Evolutionary conservation across 2,329 filamentous ascomycete species (phyloP), one percentile per base, ranked within the genome.

Genomic region (Truncatella angustata): DNA sequence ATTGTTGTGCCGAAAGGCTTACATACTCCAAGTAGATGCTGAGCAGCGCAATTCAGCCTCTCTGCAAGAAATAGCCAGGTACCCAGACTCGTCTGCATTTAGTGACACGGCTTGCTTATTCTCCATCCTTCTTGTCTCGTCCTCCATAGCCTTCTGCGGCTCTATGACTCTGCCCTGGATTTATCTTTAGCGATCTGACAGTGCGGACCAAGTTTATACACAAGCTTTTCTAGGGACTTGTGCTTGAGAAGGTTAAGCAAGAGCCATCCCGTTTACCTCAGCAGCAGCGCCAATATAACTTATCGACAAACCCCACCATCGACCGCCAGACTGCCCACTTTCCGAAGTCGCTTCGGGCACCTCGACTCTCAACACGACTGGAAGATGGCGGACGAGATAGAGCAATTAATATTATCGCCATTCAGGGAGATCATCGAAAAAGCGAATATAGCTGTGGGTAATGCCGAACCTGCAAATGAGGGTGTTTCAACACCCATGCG

Each of bases 341-440:
- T 16, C 32, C 45, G 32, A 37, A 4, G 34, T 36, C 20, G 45
- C 30, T 12, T 35, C 20, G 14, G 24, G 12, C 26, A 9, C 12
- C 30, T 24, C n/a, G 4, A 16, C 32, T 9, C 28, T 12, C 12
- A 14, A 12, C 39, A 24, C 24, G 39, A 69, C n/a, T n/a, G n/a
- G n/a, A n/a, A n/a, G n/a, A n/a, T 69, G 65, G 60, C 61, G 26
- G 63, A 68, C 52, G 64, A 67, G 57, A 63, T 64, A 53, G 66
- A 68, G 30, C 60, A 62, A 48, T 73, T 82, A 42, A 74, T 80
- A 34, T 65, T 81, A 24, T 69, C 70, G 32, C 77, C 78, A 24
- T 82, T 82, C 58, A 70, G 66, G 49, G 77, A 82, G 40, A 74
- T 82, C 50, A 73, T 80, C 48, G 73, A 78, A 39, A 80, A 80